Evolutionary conservation across 2,329 filamentous ascomycete species (phyloP).

Genomic region (Penicillium paneum): DNA sequence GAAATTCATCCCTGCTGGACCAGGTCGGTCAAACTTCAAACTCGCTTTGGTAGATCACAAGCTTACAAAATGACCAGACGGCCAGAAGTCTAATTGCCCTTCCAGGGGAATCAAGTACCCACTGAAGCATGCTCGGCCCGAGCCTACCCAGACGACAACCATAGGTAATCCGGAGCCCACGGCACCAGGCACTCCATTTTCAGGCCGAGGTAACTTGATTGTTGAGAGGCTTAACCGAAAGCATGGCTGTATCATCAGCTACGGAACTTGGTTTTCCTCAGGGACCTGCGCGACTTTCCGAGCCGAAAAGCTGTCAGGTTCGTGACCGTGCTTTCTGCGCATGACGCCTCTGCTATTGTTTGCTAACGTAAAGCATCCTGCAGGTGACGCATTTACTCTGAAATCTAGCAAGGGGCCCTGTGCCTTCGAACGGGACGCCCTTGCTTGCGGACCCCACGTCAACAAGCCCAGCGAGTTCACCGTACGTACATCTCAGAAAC

Average conservation of each 20-base stretch:
- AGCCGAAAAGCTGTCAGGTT: constrained; percentile 29
- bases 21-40: constrained; percentile 28
- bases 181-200: constrained; percentile 44
- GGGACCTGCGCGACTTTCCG: constrained; percentile 64
- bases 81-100: constrained; percentile 62
- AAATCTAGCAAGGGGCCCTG: constrained; percentile 59
- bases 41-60: neutral
- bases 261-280: constrained; percentile 64
- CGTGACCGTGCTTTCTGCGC: constrained; percentile 4
- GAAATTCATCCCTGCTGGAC: constrained; percentile 32
- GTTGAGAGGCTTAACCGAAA: constrained; percentile 42
- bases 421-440: constrained; percentile 51
- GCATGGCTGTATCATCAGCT: constrained; percentile 64
- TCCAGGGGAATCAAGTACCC: constrained; percentile 61
- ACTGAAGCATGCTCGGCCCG: constrained; percentile 51
- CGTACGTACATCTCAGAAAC: constrained; percentile 20
- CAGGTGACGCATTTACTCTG: constrained; percentile 50
- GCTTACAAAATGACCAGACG: constrained; percentile 38
- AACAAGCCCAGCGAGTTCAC: constrained; percentile 29
- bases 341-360: neutral
- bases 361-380: neutral
- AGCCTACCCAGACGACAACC: constrained; percentile 39
- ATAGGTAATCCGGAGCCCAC: constrained; percentile 30
- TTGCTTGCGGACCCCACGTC: constrained; percentile 51
- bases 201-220: constrained; percentile 60